Evolutionary conservation across 140 eudicot species (phyloP).

Genomic region (Bidens hawaiensis): DNA sequence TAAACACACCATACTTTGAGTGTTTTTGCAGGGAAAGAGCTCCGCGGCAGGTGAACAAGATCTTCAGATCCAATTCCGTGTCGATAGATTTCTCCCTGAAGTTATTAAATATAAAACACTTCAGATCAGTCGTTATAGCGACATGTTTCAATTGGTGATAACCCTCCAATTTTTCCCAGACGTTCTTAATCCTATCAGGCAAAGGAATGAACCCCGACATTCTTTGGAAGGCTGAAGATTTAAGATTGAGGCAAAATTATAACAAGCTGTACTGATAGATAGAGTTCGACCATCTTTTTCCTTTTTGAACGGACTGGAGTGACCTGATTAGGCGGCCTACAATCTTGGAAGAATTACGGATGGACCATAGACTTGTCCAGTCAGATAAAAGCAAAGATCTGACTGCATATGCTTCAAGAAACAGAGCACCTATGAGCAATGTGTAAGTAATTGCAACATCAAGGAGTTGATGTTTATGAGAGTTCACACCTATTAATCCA

Average conservation of each 20-base stretch:
- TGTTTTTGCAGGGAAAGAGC: constrained; percentile 2
- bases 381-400: constrained; percentile 30
- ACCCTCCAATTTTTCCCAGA: constrained; percentile 14
- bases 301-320: not conserved
- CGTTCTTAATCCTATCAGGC: constrained; percentile 9
- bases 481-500: not conserved
- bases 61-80: constrained; percentile 18
- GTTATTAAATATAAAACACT: constrained; percentile 20
- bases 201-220: constrained; percentile 4
- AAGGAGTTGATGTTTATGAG: not conserved
- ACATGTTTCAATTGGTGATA: constrained; percentile 13
- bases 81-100: constrained; percentile 16
- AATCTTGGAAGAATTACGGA: constrained; percentile 16
- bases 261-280: constrained; percentile 40
- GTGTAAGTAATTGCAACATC: constrained; percentile 16
- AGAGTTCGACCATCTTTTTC: constrained; percentile 38
- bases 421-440: constrained; percentile 26
- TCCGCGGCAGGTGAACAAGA: constrained; percentile 21
- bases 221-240: not conserved
- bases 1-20: constrained; percentile 8
- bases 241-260: constrained; percentile 18
- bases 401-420: constrained; percentile 31
- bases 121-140: constrained; percentile 4
- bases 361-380: constrained; percentile 35
- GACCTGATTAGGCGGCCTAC: not conserved